These are phyloP conservation scores for Solanum acaule DNA, from an alignment of 257 asterid genomes.

Conservation along the genomic window DNA sequence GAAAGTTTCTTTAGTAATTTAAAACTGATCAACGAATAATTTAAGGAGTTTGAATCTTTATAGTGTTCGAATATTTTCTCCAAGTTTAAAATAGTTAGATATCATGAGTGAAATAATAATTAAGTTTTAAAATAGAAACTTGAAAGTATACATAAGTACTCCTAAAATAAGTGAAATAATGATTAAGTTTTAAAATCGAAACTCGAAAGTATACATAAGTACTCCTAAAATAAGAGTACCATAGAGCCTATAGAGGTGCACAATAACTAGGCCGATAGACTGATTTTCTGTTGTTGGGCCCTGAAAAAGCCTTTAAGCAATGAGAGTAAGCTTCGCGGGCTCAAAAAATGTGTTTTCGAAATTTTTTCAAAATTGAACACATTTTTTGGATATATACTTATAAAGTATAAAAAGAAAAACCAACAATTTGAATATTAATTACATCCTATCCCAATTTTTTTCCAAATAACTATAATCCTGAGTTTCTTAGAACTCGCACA, in stretches of 20 bases:
- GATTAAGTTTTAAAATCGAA: background rate
- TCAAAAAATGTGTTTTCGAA: background rate
- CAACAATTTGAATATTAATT: too few relatives aligned
- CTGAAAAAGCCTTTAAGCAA: background rate
- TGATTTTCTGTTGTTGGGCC: background rate
- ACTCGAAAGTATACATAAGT: background rate
- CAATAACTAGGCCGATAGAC: background rate
- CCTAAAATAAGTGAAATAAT: too few relatives aligned
- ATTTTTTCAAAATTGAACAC: too few relatives aligned
- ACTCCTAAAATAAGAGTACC: too few relatives aligned
- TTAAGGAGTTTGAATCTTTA: background rate
- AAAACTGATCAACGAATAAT: background rate
- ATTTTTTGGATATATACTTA: background rate
- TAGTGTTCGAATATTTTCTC: background rate
- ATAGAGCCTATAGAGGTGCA: background rate
- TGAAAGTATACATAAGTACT: background rate
- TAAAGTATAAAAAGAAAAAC: too few relatives aligned
- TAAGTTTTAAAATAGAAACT: background rate
- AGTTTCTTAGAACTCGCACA: too few relatives aligned
- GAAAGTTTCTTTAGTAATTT: background rate
- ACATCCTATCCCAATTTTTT: too few relatives aligned
- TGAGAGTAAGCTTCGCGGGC: background rate
- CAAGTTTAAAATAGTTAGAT: background rate
- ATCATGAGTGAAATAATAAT: too few relatives aligned
- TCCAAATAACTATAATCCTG: too few relatives aligned